phyloP scores from a whole-genome alignment of 805 yeast genomes.

The Lachancea fermentati region DNA sequence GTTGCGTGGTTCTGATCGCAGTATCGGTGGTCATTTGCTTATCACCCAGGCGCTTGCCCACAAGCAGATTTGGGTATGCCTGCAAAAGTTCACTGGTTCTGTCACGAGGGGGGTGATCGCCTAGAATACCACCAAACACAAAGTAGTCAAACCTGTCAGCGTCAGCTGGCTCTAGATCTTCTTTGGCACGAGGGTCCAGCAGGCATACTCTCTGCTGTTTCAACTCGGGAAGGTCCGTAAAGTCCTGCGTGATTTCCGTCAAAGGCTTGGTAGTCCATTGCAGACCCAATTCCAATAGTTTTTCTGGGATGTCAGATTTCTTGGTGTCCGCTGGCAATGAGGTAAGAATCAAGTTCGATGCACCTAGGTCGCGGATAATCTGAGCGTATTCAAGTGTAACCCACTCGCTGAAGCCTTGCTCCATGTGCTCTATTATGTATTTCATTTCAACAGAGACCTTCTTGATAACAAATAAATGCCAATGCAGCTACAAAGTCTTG shows the following conservation, averaged over 20 bases:
- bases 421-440: constrained; percentile 96
- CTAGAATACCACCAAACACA: constrained; percentile 93
- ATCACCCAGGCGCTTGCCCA: constrained; percentile 79
- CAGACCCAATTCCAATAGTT: constrained; percentile 54
- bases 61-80: constrained; percentile 63
- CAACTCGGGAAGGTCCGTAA: constrained; percentile 42
- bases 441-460: constrained; percentile 45
- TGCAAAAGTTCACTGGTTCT: constrained; percentile 83
- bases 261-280: constrained; percentile 81
- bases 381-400: constrained; percentile 81
- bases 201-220: constrained; percentile 58
- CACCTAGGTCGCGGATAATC: constrained; percentile 78
- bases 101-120: constrained; percentile 88
- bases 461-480: background rate
- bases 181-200: constrained; percentile 80
- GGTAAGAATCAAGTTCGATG: constrained; percentile 64
- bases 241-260: constrained; percentile 36
- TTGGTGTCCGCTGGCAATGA: constrained; percentile 66
- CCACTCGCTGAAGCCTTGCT: constrained; percentile 95
- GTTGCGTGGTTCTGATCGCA: constrained; percentile 86
- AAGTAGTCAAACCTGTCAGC: constrained; percentile 67
- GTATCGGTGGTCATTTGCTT: constrained; percentile 98
- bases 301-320: constrained; percentile 56
- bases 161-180: constrained; percentile 72
- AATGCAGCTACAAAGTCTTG: too few species aligned